phyloP scores from a whole-genome alignment of 768 basidiomycete species.

The Goffeauzyma gilvescens region DNA sequence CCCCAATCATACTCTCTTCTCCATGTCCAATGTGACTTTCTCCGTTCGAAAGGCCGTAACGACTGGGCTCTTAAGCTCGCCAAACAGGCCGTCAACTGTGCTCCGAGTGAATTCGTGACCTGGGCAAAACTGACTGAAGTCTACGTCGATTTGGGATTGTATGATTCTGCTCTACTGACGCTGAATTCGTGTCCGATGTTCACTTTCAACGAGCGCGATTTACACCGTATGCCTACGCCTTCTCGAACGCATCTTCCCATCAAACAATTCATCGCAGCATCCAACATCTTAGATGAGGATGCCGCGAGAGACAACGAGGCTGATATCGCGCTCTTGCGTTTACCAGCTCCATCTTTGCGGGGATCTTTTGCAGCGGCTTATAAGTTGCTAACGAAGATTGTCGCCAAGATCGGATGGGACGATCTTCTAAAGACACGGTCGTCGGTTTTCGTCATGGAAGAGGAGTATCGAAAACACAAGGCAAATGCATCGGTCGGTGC shows the following conservation, averaged over 20 bases:
- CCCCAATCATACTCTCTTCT: constrained; percentile 86
- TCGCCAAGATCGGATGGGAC: constrained; percentile 94
- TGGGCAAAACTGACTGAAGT: constrained; percentile 96
- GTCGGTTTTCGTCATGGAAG: constrained; percentile 96
- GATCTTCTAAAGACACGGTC: constrained; percentile 89
- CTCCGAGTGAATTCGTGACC: constrained; percentile 93
- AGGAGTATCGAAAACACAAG: constrained; percentile 96
- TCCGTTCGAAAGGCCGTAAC: constrained; percentile 61
- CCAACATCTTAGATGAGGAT: constrained; percentile 60
- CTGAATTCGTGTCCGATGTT: constrained; percentile 99
- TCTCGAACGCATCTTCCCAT: constrained; percentile 68
- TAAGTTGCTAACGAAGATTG: constrained; percentile 67
- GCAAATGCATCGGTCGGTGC: constrained; percentile 47
- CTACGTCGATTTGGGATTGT: constrained; percentile 76
- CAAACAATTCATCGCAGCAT: constrained; percentile 62
- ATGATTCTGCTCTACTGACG: constrained; percentile 72
- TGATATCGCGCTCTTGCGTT: constrained; percentile 78
- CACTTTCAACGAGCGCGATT: constrained; percentile 90
- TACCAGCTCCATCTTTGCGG: constrained; percentile 80
- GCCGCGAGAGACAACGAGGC: constrained; percentile 68
- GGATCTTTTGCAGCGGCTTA: constrained; percentile 96
- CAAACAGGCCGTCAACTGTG: constrained; percentile 87
- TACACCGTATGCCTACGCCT: constrained; percentile 65
- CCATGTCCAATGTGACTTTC: constrained; percentile 84
- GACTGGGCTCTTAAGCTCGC: constrained; percentile 87